Conservation (phyloP, 768 basidiomycete species). For the Suillus luteus region DNA sequence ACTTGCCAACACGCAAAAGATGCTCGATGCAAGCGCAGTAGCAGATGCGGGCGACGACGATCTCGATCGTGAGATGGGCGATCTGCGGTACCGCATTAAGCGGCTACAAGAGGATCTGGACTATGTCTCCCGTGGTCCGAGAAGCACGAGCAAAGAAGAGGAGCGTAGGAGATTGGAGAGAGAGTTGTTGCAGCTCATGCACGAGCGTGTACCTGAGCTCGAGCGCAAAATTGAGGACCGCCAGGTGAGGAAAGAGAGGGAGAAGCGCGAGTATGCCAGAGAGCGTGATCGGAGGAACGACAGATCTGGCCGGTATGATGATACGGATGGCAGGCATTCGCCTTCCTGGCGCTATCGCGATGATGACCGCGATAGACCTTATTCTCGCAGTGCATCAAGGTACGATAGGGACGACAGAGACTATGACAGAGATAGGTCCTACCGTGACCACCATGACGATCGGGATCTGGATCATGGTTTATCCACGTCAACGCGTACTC, state of each 20-base stretch:
- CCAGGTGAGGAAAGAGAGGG: conserved; percentile 73
- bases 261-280: conserved; percentile 75
- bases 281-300: conserved; percentile 87
- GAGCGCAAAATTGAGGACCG: conserved; percentile 81
- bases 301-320: conserved; percentile 68
- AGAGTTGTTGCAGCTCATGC: conserved; percentile 81
- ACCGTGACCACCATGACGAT: conserved; percentile 36
- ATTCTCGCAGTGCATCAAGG: conserved; percentile 46
- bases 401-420: conserved; percentile 42
- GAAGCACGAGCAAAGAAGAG: conserved; percentile 74
- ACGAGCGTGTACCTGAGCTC: conserved; percentile 89
- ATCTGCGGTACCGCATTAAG: conserved; percentile 81
- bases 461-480: conserved; percentile 38
- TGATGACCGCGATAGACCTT: conserved; percentile 54
- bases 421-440: conserved; percentile 32
- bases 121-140: conserved; percentile 76
- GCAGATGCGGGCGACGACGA: conserved; percentile 83
- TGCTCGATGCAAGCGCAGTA: conserved; percentile 76
- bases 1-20: conserved; percentile 74
- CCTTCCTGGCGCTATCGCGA: conserved; percentile 36
- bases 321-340: conserved; percentile 38
- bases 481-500: conserved; percentile 42
- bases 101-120: conserved; percentile 92
- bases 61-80: conserved; percentile 87
- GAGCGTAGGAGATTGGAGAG: conserved; percentile 86